phyloP scores from a whole-genome alignment of 1,284 basidiomycete species.

The Tilletia setariae region DNA sequence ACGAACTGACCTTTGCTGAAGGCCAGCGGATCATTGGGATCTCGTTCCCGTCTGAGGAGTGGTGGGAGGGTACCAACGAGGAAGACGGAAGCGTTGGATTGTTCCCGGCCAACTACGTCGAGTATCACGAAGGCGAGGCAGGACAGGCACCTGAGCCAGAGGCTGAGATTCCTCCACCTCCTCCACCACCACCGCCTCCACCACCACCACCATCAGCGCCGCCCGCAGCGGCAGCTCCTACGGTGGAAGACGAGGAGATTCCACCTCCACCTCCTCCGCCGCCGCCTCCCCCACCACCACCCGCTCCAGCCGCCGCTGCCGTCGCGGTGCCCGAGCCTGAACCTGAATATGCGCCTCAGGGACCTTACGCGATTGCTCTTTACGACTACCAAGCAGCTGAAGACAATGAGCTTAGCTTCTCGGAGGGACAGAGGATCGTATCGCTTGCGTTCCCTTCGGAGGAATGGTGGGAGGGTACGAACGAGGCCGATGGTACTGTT shows the following conservation, averaged over 20 bases:
- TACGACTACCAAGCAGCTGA: constrained; percentile 54
- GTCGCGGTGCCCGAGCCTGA: constrained; percentile 10
- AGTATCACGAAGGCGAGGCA: constrained; percentile 31
- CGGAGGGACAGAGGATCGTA: constrained; percentile 46
- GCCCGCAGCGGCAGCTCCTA: constrained; percentile 16
- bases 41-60: constrained; percentile 51
- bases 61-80: constrained; percentile 48
- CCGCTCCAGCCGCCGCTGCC: constrained; percentile 24
- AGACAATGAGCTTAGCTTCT: constrained; percentile 49
- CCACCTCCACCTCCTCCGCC: constrained; percentile 59
- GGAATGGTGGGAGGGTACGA: constrained; percentile 53
- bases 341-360: constrained; percentile 22
- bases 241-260: constrained; percentile 20
- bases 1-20: constrained; percentile 46
- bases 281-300: constrained; percentile 30
- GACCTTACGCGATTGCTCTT: constrained; percentile 40
- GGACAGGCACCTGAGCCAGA: constrained; percentile 15
- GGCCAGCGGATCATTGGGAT: constrained; percentile 41
- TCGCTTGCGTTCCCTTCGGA: constrained; percentile 51
- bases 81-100: constrained; percentile 44
- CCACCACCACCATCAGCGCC: constrained; percentile 23
- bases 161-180: constrained; percentile 18
- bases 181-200: constrained; percentile 25
- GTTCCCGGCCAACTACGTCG: constrained; percentile 51
- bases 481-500: constrained; percentile 56